phyloP scores from a whole-genome alignment of 2,329 filamentous ascomycete species.

The Trichoderma guizhouense region DNA sequence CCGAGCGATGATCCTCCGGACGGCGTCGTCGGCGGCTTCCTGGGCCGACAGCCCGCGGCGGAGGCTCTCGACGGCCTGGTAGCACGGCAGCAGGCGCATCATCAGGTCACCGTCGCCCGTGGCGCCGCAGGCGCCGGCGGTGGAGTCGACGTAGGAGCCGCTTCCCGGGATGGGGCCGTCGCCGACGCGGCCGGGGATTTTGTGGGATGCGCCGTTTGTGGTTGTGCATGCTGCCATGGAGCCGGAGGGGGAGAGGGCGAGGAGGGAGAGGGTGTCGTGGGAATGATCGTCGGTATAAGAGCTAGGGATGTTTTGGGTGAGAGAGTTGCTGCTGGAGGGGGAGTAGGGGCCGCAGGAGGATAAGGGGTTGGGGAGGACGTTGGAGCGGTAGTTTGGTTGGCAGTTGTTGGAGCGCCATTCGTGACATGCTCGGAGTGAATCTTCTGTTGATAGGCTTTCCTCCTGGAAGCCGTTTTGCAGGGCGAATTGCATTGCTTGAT shows the following conservation, averaged over 20 bases:
- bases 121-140: constrained; percentile 53
- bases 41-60: constrained; percentile 46
- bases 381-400: constrained; percentile 50
- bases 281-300: constrained; percentile 22
- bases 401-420: constrained; percentile 44
- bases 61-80: constrained; percentile 54
- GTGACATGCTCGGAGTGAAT: constrained; percentile 38
- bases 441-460: constrained; percentile 42
- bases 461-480: constrained; percentile 47
- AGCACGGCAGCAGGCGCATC: constrained; percentile 56
- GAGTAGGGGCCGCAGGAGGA: constrained; percentile 44
- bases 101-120: constrained; percentile 57
- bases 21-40: constrained; percentile 49
- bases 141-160: constrained; percentile 53
- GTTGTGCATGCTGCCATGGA: constrained; percentile 53
- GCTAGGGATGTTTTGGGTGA: constrained; percentile 28
- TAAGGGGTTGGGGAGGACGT: constrained; percentile 43
- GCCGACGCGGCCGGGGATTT: constrained; percentile 53
- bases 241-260: constrained; percentile 43
- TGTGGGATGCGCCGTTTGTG: constrained; percentile 53
- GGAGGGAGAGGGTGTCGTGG: constrained; percentile 55
- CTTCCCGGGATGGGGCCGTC: constrained; percentile 54
- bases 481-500: constrained; percentile 52
- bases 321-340: constrained; percentile 28
- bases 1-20: constrained; percentile 46